Evolutionary conservation across 139 green algal species (phyloP).

Genomic region (Ettlia oleoabundans): DNA sequence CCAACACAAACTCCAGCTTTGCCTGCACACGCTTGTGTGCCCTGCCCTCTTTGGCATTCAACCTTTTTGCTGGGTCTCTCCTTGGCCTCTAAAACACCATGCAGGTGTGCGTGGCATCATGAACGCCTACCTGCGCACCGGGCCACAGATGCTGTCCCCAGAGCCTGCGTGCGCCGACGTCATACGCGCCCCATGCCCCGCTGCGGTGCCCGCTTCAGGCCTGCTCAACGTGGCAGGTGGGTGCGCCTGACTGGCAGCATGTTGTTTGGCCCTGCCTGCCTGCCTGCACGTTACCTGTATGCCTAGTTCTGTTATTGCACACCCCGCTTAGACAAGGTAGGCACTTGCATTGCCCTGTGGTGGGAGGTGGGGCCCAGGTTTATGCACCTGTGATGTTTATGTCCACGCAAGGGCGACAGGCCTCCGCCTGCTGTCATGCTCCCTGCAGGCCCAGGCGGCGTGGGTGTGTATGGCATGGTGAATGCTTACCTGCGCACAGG

Average conservation of each 20-base stretch:
- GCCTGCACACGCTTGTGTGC: too few species aligned
- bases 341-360: too few species aligned
- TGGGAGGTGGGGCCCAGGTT: too few species aligned
- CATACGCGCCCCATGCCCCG: conserved; percentile 3
- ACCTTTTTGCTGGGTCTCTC: too few species aligned
- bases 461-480: conserved; percentile 31
- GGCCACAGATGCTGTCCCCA: conserved; percentile 47
- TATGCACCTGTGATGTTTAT: too few species aligned
- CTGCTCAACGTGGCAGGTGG: conserved; percentile 16
- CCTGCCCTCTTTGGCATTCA: too few species aligned
- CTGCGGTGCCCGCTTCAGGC: conserved; percentile 20
- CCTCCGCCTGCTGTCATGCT: background rate
- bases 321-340: background rate
- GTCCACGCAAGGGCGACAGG: too few species aligned
- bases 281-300: background rate
- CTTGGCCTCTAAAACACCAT: too few species aligned
- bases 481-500: conserved; percentile 49
- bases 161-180: conserved; percentile 26
- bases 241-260: background rate
- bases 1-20: too few species aligned
- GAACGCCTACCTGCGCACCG: conserved; percentile 49
- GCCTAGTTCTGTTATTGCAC: background rate
- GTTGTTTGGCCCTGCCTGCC: background rate
- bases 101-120: conserved; percentile 32
- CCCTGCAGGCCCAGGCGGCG: background rate